Percentiles rank a stretch among this genome's conserved stretches.
Evolutionary conservation across 768 basidiomycete species (phyloP).

Genomic region (Lentinula detonsa): DNA sequence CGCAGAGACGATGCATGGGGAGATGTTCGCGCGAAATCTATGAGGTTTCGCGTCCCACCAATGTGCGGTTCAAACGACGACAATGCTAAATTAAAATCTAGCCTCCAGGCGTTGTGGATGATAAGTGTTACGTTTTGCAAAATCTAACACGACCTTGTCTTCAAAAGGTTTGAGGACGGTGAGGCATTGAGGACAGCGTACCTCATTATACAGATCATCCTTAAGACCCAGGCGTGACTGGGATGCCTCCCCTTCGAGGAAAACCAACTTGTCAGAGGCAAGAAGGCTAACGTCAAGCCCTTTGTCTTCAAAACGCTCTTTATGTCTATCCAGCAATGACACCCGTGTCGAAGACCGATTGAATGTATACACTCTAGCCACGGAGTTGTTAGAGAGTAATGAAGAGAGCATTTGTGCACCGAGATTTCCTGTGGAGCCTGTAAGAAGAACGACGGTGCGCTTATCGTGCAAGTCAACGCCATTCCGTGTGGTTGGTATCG

Average conservation of each 20-base stretch:
- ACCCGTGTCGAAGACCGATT: constrained; percentile 8
- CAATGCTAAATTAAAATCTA: constrained; percentile 40
- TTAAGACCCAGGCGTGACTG: constrained; percentile 19
- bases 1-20: constrained; percentile 15
- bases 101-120: constrained; percentile 27
- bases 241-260: constrained; percentile 15
- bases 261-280: background rate
- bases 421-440: constrained; percentile 34
- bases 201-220: constrained; percentile 14
- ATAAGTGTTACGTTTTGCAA: constrained; percentile 25
- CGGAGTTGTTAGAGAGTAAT: constrained; percentile 16
- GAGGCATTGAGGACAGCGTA: constrained; percentile 6
- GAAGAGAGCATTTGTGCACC: constrained; percentile 29
- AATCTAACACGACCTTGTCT: constrained; percentile 12
- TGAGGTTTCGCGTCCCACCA: constrained; percentile 37
- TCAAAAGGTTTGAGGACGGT: background rate
- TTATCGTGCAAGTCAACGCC: constrained; percentile 7
- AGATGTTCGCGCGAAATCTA: constrained; percentile 28
- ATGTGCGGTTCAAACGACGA: constrained; percentile 46
- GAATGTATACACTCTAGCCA: constrained; percentile 10
- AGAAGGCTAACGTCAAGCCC: background rate
- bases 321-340: constrained; percentile 13
- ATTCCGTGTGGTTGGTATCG: background rate
- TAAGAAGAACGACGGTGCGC: constrained; percentile 25
- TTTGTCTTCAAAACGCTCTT: constrained; percentile 14